These are phyloP conservation scores for Pseudonitzschia multiseries DNA, from an alignment of 108 stramenopile genomes.

Conservation along the genomic window DNA sequence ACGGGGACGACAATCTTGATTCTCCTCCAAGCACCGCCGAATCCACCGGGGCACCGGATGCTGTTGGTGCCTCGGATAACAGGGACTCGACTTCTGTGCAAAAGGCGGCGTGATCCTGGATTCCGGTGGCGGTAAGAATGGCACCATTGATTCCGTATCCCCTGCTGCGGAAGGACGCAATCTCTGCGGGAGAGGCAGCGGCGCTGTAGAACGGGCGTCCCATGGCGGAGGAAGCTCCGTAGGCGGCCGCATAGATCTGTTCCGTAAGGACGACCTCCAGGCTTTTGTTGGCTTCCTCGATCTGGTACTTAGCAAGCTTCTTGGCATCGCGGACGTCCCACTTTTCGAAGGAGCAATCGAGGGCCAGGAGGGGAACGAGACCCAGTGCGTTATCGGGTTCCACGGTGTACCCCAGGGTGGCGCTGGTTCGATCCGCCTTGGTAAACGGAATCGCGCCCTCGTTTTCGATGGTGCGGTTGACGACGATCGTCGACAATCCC, in stretches of 20 bases:
- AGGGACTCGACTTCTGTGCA: conserved; percentile 64
- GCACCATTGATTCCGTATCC: conserved; percentile 81
- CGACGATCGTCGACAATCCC: conserved; percentile 63
- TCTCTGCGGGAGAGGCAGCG: conserved; percentile 48
- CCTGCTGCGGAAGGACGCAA: conserved; percentile 65
- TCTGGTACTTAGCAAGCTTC: conserved; percentile 53
- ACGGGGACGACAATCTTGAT: conserved; percentile 68
- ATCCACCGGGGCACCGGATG: conserved; percentile 29
- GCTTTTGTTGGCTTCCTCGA: conserved; percentile 61
- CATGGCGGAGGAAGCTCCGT: conserved; percentile 75
- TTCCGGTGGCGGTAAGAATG: conserved; percentile 78
- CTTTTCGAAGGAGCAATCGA: conserved; percentile 76
- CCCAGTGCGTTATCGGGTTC: conserved; percentile 65
- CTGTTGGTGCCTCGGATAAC: conserved; percentile 51
- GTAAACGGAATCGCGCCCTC: conserved; percentile 74
- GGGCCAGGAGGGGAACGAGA: conserved; percentile 64
- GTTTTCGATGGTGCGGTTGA: conserved; percentile 75
- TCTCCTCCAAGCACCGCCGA: conserved; percentile 76
- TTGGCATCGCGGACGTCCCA: conserved; percentile 89
- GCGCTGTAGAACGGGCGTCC: conserved; percentile 74
- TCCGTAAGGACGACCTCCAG: conserved; percentile 80
- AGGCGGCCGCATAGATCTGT: conserved; percentile 82
- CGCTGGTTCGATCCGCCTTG: conserved; percentile 58
- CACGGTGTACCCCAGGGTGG: conserved; percentile 82
- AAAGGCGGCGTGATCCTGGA: conserved; percentile 80